A percentile compares a stretch with the other conserved stretches of the same genome.
These are phyloP conservation scores for Terana coerulea DNA, from an alignment of 768 basidiomycete genomes.

Conservation along the genomic window DNA sequence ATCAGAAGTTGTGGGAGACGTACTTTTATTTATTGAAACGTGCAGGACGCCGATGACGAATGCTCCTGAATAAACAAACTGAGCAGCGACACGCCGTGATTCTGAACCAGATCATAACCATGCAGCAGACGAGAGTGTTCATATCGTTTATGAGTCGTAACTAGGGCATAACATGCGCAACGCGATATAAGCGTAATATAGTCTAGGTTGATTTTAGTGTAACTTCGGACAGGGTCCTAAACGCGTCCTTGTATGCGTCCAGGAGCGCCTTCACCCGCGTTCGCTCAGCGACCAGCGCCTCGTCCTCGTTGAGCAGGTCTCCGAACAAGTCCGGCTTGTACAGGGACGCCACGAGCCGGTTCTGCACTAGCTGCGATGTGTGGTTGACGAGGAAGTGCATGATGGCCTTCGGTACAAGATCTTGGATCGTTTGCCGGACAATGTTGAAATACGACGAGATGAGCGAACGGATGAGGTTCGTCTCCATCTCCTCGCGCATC, in stretches of 20 bases:
- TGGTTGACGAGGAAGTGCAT: conserved; percentile 98
- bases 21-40: too few species aligned
- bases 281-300: conserved; percentile 90
- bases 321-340: conserved; percentile 94
- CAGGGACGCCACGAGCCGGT: conserved; percentile 87
- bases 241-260: conserved; percentile 95
- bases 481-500: conserved; percentile 94
- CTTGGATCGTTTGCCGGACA: conserved; percentile 94
- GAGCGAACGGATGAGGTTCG: conserved; percentile 87
- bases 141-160: too few species aligned
- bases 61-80: too few species aligned
- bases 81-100: too few species aligned
- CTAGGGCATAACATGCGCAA: too few species aligned
- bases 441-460: conserved; percentile 96
- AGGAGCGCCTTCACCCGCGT: conserved; percentile 90
- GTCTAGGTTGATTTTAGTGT: conserved; percentile 60
- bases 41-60: too few species aligned
- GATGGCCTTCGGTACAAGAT: conserved; percentile 95
- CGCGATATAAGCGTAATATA: background rate
- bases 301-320: conserved; percentile 92
- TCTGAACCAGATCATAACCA: too few species aligned
- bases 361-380: conserved; percentile 96
- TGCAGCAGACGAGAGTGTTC: too few species aligned
- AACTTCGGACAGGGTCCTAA: conserved; percentile 82
- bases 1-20: too few species aligned